phyloP scores from a whole-genome alignment of 495 filamentous ascomycete genomes.

The Aspergillus hancockii region DNA sequence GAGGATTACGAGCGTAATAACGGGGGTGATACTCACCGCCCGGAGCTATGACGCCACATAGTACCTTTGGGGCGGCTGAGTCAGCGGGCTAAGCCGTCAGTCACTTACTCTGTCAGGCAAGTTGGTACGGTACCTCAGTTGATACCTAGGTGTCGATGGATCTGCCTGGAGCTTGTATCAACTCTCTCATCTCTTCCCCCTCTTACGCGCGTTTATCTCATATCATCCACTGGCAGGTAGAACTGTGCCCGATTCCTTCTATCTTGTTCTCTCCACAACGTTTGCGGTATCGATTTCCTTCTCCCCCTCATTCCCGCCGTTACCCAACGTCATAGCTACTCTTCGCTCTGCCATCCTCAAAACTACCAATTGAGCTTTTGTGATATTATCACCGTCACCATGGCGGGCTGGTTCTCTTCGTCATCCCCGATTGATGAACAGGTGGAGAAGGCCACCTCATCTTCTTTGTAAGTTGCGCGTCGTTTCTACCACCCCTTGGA shows the following conservation, averaged over 20 bases:
- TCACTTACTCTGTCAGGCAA: slow-evolving; percentile 1
- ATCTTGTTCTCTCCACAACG: background rate
- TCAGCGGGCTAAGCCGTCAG: background rate
- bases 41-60: slow-evolving; percentile 20
- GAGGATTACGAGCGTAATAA: background rate
- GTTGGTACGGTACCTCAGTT: background rate
- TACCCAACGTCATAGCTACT: slow-evolving; percentile 30
- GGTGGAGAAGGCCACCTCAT: slow-evolving; percentile 90
- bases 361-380: slow-evolving; percentile 8
- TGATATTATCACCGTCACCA: slow-evolving; percentile 45
- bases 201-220: background rate
- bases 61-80: background rate
- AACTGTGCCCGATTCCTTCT: background rate
- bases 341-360: slow-evolving; percentile 4
- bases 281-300: background rate
- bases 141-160: slow-evolving; percentile 3
- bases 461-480: slow-evolving; percentile 69
- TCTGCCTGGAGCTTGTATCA: slow-evolving; percentile 22
- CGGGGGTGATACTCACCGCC: slow-evolving; percentile 16
- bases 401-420: slow-evolving; percentile 91
- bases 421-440: slow-evolving; percentile 91
- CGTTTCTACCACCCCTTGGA: background rate
- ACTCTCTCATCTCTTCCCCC: slow-evolving; percentile 4
- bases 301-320: slow-evolving; percentile 1
- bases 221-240: background rate